Evolutionary conservation across 257 asterid species (phyloP), one percentile per base, ranked within the genome.

Genomic region (Gynochthodes officinalis): DNA sequence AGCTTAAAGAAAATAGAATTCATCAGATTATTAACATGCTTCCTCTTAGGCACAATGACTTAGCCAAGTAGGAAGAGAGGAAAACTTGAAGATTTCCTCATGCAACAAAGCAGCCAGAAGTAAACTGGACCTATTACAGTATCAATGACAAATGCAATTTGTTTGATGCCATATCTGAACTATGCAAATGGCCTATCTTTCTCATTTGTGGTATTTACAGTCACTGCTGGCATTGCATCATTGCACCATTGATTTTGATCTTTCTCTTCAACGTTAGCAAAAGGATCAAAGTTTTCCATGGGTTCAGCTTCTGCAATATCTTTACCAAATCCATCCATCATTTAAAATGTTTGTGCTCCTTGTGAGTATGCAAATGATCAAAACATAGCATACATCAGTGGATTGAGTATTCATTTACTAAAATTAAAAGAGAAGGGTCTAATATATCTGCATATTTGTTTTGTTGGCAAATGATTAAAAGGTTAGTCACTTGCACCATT

Each of bases 51-150:
- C n/a, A n/a, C n/a, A n/a, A n/a, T n/a, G n/a, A n/a, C n/a, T n/a
- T 42, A 42, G 48, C 12, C 48, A 42, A 10, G 13, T 42, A 42
- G 48, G 48, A 42, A 6, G 48, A 42, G 12, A 7, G 10, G 8
- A 42, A 42, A 42, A n/a, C n/a, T n/a, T 42, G 48, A 42, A 6
- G 48, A 13, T 42, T 42, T 42, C 13, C 48, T 42, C 48, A 7
- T 42, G n/a, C 48, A 6, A 7, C 5, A 10, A 42, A 42, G 5
- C 5, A 42, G 48, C 9, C 1, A 42, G 13, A 42, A 42, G 48
- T n/a, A n/a, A n/a, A n/a, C 64, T 59, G 28, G 64, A 59, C 40
- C 64, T 42, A 46, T 46, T n/a, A n/a, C n/a, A n/a, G n/a, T n/a
- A n/a, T n/a, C n/a, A n/a, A n/a, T n/a, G n/a, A n/a, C n/a, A n/a